Conservation (phyloP, 2,329 filamentous ascomycete species). For the Alternaria tenuissima region DNA sequence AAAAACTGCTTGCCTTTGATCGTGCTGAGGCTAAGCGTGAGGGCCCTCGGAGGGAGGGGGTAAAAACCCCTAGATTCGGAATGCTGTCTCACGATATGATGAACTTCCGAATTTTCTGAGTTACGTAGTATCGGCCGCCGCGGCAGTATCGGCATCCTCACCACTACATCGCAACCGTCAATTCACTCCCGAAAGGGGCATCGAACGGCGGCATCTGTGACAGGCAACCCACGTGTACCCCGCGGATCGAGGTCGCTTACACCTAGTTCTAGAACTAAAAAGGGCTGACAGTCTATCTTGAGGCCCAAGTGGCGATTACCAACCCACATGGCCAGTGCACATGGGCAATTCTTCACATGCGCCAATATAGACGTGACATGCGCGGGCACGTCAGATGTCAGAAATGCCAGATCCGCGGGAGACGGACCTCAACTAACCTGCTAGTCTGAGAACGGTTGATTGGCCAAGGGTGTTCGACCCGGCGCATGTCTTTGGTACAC, state of each 20-base stretch:
- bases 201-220: background rate
- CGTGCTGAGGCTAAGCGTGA: background rate
- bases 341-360: slow-evolving; percentile 1
- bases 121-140: background rate
- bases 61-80: background rate
- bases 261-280: slow-evolving; percentile 2
- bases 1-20: background rate
- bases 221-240: background rate
- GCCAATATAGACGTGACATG: background rate
- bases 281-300: slow-evolving; percentile 1
- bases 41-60: background rate
- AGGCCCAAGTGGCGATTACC: slow-evolving; percentile 11
- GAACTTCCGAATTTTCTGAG: background rate
- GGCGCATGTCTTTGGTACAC: slow-evolving; percentile 1
- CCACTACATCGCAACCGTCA: background rate
- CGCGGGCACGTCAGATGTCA: slow-evolving; percentile 14
- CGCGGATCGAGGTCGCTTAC: background rate
- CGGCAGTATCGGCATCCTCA: background rate
- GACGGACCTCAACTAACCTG: slow-evolving; percentile 1
- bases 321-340: slow-evolving; percentile 9
- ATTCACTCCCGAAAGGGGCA: background rate
- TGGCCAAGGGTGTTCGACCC: background rate
- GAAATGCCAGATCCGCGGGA: slow-evolving; percentile 12
- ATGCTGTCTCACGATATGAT: background rate
- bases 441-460: background rate